Percentiles rank a stretch among this genome's conserved stretches.
phyloP scores from a whole-genome alignment of 148 eudicot genomes.

The Heliamphora exappendiculata region DNA sequence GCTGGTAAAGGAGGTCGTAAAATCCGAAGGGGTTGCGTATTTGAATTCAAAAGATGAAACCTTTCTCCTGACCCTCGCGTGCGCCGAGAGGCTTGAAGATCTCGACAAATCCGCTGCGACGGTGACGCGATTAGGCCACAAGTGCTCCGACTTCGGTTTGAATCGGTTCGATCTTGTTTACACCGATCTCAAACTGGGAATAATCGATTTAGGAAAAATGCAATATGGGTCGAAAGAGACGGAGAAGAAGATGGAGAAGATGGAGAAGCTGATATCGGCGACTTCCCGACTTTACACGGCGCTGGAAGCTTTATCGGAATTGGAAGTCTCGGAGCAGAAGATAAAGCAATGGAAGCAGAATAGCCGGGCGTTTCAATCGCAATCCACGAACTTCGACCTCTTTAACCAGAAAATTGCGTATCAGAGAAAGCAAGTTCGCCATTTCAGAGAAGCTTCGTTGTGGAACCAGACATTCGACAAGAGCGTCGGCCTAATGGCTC shows the following conservation, averaged over 20 bases:
- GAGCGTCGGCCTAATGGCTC: constrained; percentile 46
- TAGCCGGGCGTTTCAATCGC: neutral
- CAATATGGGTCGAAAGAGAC: constrained; percentile 41
- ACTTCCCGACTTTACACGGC: constrained; percentile 43
- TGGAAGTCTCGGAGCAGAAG: constrained; percentile 51
- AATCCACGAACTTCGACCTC: constrained; percentile 25
- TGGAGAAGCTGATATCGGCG: constrained; percentile 40
- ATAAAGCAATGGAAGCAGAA: constrained; percentile 35
- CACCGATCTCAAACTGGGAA: constrained; percentile 50
- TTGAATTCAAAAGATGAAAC: constrained; percentile 53
- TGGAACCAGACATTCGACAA: constrained; percentile 64
- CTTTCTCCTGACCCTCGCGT: constrained; percentile 55
- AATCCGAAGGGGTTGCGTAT: constrained; percentile 41
- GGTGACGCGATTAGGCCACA: constrained; percentile 47
- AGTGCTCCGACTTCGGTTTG: constrained; percentile 48
- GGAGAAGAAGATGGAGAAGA: constrained; percentile 40
- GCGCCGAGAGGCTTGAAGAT: constrained; percentile 77
- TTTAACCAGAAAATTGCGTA: constrained; percentile 41
- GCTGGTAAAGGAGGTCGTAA: constrained; percentile 25
- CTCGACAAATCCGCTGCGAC: constrained; percentile 49
- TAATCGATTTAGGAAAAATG: constrained; percentile 32
- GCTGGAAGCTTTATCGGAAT: constrained; percentile 39
- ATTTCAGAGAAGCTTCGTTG: constrained; percentile 44
- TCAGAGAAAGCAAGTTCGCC: constrained; percentile 52
- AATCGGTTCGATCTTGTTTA: constrained; percentile 42